Conservation (phyloP, 805 yeast species). For the Huiozyma sinensis region DNA sequence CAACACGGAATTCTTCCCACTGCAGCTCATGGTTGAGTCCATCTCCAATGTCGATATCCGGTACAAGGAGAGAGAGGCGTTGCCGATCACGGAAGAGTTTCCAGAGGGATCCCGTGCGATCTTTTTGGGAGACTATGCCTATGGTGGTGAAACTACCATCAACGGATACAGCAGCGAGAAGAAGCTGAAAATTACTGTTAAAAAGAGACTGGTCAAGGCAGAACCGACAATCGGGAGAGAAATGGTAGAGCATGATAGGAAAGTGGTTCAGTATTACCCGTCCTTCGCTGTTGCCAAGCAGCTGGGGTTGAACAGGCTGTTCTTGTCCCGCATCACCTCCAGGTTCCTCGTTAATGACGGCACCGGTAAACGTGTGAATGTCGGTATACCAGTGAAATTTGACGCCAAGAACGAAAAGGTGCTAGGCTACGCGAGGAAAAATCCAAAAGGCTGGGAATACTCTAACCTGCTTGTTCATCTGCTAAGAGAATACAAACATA, state of each 20-base stretch:
- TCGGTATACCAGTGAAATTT: slow-evolving; percentile 79
- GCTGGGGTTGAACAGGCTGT: slow-evolving; percentile 47
- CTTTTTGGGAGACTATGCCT: slow-evolving; percentile 77
- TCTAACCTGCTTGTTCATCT: slow-evolving; percentile 64
- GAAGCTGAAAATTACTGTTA: slow-evolving; percentile 43
- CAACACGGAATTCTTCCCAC: slow-evolving; percentile 51
- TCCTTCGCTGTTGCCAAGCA: slow-evolving; percentile 52
- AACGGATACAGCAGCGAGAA: slow-evolving; percentile 44
- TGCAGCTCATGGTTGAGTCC: slow-evolving; percentile 67
- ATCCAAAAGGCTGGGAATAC: slow-evolving; percentile 67
- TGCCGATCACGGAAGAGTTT: slow-evolving; percentile 72
- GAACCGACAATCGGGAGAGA: slow-evolving; percentile 61
- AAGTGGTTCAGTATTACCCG: slow-evolving; percentile 49
- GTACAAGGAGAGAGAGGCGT: slow-evolving; percentile 58
- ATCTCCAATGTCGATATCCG: slow-evolving; percentile 69
- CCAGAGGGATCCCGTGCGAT: slow-evolving; percentile 64
- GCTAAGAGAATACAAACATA: slow-evolving; percentile 45
- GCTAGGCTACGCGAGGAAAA: slow-evolving; percentile 70
- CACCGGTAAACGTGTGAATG: slow-evolving; percentile 43
- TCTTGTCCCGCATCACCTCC: slow-evolving; percentile 71
- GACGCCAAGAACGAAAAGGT: slow-evolving; percentile 74
- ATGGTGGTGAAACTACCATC: slow-evolving; percentile 68
- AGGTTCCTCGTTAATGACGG: slow-evolving; percentile 50
- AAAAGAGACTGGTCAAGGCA: slow-evolving; percentile 33
- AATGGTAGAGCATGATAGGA: slow-evolving; percentile 47